These are phyloP conservation scores for Trametes cingulata DNA, from an alignment of 768 basidiomycete species.

Conservation along the genomic window DNA sequence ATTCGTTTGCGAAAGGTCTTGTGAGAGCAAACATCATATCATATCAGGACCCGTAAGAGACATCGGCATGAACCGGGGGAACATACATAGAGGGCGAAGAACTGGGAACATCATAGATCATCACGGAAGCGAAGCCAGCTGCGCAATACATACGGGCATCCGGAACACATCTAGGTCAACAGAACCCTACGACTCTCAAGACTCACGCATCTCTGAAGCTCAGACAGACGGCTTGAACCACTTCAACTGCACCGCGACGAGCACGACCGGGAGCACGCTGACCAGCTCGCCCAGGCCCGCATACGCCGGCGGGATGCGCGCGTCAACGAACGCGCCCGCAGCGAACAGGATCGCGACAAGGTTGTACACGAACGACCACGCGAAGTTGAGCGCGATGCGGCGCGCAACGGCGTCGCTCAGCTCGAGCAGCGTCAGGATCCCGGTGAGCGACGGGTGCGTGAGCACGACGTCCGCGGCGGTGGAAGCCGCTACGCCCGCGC, in stretches of 20 bases:
- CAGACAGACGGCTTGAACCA: conserved; percentile 27
- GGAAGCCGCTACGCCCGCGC: conserved; percentile 41
- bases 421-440: conserved; percentile 42
- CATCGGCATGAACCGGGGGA: neutral
- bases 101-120: neutral
- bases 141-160: neutral
- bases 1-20: neutral
- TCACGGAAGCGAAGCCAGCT: neutral
- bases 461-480: conserved; percentile 52
- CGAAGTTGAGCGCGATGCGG: conserved; percentile 39
- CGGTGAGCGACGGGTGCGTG: conserved; percentile 32
- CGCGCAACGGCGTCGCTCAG: conserved; percentile 36
- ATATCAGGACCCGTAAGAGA: neutral
- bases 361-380: conserved; percentile 45
- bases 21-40: neutral
- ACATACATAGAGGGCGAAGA: neutral
- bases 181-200: neutral
- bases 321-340: conserved; percentile 46
- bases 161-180: neutral
- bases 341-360: conserved; percentile 50
- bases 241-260: conserved; percentile 36
- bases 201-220: neutral
- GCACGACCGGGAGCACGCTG: conserved; percentile 43
- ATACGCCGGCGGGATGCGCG: conserved; percentile 41
- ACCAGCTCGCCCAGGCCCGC: conserved; percentile 47